Base-by-base conservation (phyloP, 768 basidiomycete species). In the Kwoniella bestiolae region DNA sequence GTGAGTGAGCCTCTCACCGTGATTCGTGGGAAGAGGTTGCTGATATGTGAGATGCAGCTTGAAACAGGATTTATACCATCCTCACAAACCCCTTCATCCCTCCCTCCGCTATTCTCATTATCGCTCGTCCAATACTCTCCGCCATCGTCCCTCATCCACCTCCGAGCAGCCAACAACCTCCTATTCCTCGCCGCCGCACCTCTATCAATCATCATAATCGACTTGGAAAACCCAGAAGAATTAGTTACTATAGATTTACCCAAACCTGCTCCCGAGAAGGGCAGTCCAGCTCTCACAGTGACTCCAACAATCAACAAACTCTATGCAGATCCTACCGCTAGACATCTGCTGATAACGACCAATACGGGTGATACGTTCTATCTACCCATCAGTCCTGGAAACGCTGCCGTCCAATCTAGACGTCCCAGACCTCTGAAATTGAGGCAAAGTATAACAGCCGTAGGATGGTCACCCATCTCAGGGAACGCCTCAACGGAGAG, bases 341-440 rank as follows among this genome's bases (percentile, higher is more conserved):
- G 91, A 34, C 96, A 98, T 82, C 86, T 95, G 55, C 82, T 98
- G 45, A 85, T 95, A 58, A 91, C 92, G 0, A 94, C 93, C 8
- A 84, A 83, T 12, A 88, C 92, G 73, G 93, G 93, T 56, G 94
- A 99, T 77, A 94, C 92, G 67, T 97, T 91, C 88, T 97, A 98
- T 77, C 83, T 94, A 3, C 93, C 87, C 86, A 59, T 78, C 46
- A 70, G 69, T 57, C 69, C 64, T 38, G 68, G 70, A 3, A 65
- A 74, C 23, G 38, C 74, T 0, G 59, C 72, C 11, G 68, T 70
- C 0, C 67, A 73, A 58, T 85, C 86, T 8, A 90, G 90, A 83
- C 91, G 93, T 74, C 89, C 92, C 0, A 86, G 87, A 47, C 89
- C 85, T 47, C 83, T 98, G 75, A 83, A 84, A 7, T 90, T 94